Evolutionary conservation across 2,329 filamentous ascomycete genomes (phyloP), one percentile per base, ranked within the genome.

Genomic region (Aspergillus aculeatus): DNA sequence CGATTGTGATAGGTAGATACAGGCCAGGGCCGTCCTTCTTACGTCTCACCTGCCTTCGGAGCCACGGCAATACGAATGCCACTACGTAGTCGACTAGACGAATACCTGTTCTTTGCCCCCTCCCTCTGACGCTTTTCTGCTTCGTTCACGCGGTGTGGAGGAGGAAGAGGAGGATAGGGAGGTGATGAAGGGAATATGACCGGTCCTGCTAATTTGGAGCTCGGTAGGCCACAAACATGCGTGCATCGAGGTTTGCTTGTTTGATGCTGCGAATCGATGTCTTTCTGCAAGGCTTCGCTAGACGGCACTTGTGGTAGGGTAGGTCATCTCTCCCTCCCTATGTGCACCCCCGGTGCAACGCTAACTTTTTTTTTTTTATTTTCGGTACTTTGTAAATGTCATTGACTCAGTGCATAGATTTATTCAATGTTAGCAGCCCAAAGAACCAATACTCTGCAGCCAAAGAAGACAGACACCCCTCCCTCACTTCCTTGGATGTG

Each of bases 31-130:
- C 57, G 51, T 47, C 53, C 50, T 56, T 32, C 53, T 21, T 32
- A 44, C 53, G 44, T 47, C 53, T 55, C 29, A 55, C 44, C 31
- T 48, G 53, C 32, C 32, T 31, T 56, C 51, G 48, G 62, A 62
- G 51, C 57, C 52, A 59, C 54, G 44, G 47, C 29, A 58, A 59
- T 50, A 54, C 58, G 66, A 69, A 68, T 64, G 62, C 57, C 67
- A 61, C 61, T 66, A 68, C 47, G 53, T 44, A 55, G 53, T 16
- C 53, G 53, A 48, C 47, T 47, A 48, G 53, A 41, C 32, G 53
- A 16, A 47, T 55, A 47, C 53, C 41, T 47, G 47, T 44, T 44
- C 38, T 19, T 7, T 16, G 14, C 14, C 38, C 38, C 38, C 38
- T 44, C 38, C 38, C 38, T 44, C 14, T 5, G 14, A 44, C 16